Conservation (phyloP, 148 eudicot species). For the Selenicereus undatus region DNA sequence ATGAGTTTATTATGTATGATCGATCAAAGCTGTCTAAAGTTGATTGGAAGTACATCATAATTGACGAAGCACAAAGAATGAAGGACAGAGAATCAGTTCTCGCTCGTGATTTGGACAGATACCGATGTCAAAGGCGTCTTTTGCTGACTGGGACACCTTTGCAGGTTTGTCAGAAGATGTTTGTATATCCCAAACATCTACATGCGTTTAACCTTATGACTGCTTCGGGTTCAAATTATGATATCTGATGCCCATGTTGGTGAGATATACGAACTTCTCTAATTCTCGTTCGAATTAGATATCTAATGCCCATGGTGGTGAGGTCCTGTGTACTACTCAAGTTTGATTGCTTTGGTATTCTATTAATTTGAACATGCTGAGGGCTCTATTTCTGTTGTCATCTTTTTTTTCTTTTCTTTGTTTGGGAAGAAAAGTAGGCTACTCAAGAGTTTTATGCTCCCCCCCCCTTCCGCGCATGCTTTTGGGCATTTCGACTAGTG, state of each 20-base stretch:
- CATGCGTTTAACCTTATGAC: neutral
- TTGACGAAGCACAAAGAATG: constrained; percentile 99
- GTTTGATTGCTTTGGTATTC: too few relatives aligned
- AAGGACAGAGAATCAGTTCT: constrained; percentile 98
- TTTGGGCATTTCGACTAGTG: constrained; percentile 4
- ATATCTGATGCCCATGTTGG: neutral
- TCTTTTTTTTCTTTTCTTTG: too few relatives aligned
- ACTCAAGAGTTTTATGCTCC: too few relatives aligned
- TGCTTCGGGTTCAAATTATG: neutral
- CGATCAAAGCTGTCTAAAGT: constrained; percentile 90
- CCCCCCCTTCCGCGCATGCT: too few relatives aligned
- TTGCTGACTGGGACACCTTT: constrained; percentile 96
- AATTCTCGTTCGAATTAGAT: too few relatives aligned
- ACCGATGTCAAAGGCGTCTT: constrained; percentile 97
- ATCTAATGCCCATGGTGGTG: too few relatives aligned
- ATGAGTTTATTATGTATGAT: constrained; percentile 96
- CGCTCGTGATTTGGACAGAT: constrained; percentile 95
- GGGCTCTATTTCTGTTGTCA: neutral
- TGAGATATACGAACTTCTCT: too few relatives aligned
- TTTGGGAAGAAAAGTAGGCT: too few relatives aligned
- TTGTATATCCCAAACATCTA: neutral
- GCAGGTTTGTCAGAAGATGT: constrained; percentile 52
- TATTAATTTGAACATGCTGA: neutral
- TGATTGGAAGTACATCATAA: constrained; percentile 94
- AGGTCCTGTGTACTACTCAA: too few relatives aligned